Conservation (phyloP, 257 asterid species). For the Solanum virginianum region DNA sequence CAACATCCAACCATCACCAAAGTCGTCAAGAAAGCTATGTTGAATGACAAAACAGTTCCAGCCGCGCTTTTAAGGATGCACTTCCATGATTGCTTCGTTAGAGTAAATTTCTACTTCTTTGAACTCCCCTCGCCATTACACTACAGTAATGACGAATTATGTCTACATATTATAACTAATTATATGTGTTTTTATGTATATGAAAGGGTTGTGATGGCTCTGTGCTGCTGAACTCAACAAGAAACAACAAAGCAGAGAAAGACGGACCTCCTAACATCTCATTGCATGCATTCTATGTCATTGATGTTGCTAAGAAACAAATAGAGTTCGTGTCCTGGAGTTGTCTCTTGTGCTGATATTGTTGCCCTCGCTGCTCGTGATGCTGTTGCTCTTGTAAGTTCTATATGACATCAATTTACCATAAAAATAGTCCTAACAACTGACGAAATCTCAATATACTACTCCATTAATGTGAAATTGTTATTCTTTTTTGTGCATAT, state of each 20-base stretch:
- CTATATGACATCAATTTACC: neutral
- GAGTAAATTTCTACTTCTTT: conserved; percentile 20
- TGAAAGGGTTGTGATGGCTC: conserved; percentile 84
- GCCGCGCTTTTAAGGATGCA: conserved; percentile 88
- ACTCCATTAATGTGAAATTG: neutral
- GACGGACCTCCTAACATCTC: conserved; percentile 76
- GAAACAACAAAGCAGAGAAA: conserved; percentile 46
- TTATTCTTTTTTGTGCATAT: neutral
- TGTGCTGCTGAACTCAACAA: conserved; percentile 48
- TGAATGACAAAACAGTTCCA: conserved; percentile 61
- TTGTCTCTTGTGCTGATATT: conserved; percentile 82
- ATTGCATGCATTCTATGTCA: conserved; percentile 70
- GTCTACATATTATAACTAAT: neutral
- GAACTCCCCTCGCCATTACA: neutral
- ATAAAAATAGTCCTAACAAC: neutral
- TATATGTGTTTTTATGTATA: neutral
- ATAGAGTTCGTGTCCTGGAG: conserved; percentile 65
- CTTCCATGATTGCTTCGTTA: conserved; percentile 80
- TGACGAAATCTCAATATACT: too few species aligned
- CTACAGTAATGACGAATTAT: too few species aligned
- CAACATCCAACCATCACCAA: conserved; percentile 29
- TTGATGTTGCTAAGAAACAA: conserved; percentile 52
- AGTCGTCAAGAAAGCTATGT: conserved; percentile 41
- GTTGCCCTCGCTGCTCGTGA: conserved; percentile 79
- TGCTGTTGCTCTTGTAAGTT: conserved; percentile 56